Conservation (phyloP, 345 rosid species). For the Raphanus raphanistrum region DNA sequence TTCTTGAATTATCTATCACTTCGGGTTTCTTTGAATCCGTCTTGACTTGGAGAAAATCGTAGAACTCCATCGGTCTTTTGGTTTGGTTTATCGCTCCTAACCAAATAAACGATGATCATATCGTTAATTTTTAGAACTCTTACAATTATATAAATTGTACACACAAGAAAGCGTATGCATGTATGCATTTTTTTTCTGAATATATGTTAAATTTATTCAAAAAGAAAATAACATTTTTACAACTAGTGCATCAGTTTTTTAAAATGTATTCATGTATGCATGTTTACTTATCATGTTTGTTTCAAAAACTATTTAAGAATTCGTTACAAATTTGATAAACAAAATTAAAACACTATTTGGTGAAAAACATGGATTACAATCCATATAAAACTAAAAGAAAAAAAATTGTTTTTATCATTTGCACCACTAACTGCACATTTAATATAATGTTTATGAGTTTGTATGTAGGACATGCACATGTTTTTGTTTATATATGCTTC, state of each 20-base stretch:
- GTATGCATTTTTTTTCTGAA: too few species aligned
- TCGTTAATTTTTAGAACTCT: slow-evolving; percentile 5
- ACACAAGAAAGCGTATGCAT: slow-evolving; percentile 1
- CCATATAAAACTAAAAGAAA: neutral
- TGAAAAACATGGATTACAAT: neutral
- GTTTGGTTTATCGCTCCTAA: slow-evolving; percentile 24
- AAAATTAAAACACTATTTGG: neutral
- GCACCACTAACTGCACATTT: neutral
- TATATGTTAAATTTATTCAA: too few species aligned
- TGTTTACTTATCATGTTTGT: neutral
- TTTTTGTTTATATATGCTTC: neutral
- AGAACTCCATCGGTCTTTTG: slow-evolving; percentile 50
- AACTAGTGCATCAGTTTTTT: too few species aligned
- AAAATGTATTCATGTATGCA: too few species aligned
- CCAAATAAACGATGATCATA: neutral
- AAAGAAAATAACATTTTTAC: too few species aligned
- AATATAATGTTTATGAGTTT: slow-evolving; percentile 4
- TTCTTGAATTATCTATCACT: slow-evolving; percentile 46
- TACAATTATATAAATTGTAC: neutral
- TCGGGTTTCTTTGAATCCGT: slow-evolving; percentile 60
- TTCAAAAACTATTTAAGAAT: neutral
- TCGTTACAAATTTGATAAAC: neutral
- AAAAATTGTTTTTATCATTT: neutral
- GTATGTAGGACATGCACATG: neutral
- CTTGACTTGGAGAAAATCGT: slow-evolving; percentile 69